Conservation (phyloP, 306 rosid species). For the Dalbergia cultrata region DNA sequence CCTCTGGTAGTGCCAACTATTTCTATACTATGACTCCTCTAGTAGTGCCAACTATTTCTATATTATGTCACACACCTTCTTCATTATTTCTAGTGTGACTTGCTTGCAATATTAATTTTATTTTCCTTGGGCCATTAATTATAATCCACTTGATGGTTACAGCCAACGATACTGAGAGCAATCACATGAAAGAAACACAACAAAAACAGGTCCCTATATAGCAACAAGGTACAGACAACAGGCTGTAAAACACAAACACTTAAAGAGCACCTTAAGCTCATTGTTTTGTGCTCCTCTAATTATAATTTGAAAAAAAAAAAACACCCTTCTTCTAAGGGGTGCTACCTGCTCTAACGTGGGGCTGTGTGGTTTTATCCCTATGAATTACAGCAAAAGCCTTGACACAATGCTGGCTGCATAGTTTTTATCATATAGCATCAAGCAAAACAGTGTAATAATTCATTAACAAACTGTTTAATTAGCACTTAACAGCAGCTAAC, state of each 20-base stretch:
- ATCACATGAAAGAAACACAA: slow-evolving; percentile 20
- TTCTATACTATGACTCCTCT: slow-evolving; percentile 83
- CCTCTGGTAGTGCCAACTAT: slow-evolving; percentile 77
- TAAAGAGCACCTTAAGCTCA: slow-evolving; percentile 27
- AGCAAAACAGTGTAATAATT: slow-evolving; percentile 22
- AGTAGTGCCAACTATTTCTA: too few species aligned
- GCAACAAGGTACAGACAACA: slow-evolving; percentile 42
- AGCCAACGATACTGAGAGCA: slow-evolving; percentile 13
- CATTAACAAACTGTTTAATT: slow-evolving; percentile 33
- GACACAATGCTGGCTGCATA: slow-evolving; percentile 29
- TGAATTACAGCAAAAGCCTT: slow-evolving; percentile 41
- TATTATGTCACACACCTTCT: too few species aligned
- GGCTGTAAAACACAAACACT: slow-evolving; percentile 30
- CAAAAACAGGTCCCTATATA: background rate
- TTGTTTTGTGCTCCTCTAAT: slow-evolving; percentile 21
- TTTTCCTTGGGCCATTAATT: background rate
- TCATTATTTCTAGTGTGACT: too few species aligned
- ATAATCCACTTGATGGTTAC: background rate
- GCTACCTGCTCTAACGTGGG: slow-evolving; percentile 41
- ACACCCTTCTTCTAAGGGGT: background rate
- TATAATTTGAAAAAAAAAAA: slow-evolving; percentile 23
- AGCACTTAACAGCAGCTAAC: slow-evolving; percentile 46
- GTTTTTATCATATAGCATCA: slow-evolving; percentile 25
- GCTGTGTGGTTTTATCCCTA: slow-evolving; percentile 43
- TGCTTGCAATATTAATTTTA: too few species aligned